Conservation (phyloP, 345 rosid genomes). For the Corymbia maculata region DNA sequence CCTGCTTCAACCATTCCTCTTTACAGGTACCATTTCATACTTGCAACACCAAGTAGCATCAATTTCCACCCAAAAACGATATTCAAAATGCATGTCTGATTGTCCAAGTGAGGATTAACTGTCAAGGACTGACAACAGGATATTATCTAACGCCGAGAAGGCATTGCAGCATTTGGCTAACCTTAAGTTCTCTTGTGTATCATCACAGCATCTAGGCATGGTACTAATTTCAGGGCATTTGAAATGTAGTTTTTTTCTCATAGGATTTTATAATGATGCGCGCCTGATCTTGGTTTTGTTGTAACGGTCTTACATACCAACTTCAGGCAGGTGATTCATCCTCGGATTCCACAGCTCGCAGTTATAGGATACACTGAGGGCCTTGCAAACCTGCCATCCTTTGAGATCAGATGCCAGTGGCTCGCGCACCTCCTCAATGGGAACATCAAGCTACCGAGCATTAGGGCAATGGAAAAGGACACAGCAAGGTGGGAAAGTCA, state of each 20-base stretch:
- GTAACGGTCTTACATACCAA: not conserved
- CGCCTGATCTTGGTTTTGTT: not conserved
- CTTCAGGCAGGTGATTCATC: constrained; percentile 22
- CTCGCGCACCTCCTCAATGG: constrained; percentile 11
- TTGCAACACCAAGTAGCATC: not conserved
- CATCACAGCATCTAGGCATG: not conserved
- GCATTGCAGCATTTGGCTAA: not conserved
- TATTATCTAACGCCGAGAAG: not conserved
- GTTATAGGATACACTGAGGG: constrained; percentile 15
- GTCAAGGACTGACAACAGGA: not conserved
- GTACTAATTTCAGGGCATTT: not conserved
- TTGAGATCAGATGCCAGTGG: constrained; percentile 18
- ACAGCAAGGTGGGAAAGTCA: constrained; percentile 8
- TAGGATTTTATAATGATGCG: not conserved
- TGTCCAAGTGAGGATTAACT: not conserved
- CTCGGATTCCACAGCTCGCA: constrained; percentile 17
- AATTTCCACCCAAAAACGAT: not conserved
- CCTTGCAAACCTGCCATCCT: constrained; percentile 4
- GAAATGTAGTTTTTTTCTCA: not conserved
- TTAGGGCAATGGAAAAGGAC: constrained; percentile 20
- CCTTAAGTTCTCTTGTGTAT: not conserved
- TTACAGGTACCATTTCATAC: constrained; percentile 8
- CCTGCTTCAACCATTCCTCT: constrained; percentile 11
- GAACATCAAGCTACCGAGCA: constrained; percentile 9
- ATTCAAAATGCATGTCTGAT: not conserved